Evolutionary conservation across 2,329 filamentous ascomycete genomes (phyloP), one percentile per base, ranked within the genome.

Genomic region (Kalaharituber pfeilii): DNA sequence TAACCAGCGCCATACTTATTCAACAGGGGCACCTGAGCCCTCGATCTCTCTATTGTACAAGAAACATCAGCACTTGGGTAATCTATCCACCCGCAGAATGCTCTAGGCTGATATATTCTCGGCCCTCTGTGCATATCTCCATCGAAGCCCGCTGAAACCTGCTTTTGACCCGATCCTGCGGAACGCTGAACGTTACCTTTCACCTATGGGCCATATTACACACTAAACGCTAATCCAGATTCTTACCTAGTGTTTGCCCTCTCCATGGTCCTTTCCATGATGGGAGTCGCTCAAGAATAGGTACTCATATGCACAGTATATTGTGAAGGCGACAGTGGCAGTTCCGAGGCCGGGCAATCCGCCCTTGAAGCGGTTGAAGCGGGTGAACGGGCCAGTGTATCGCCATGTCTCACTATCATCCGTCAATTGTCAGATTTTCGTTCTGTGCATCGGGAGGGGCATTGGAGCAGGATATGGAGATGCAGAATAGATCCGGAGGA

Each of bases 281-380:
- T 78, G 78, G 59, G 81, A 77, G 59, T 88, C 82, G 66, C 82
- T 76, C 63, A 94, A 68, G 69, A 95, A 94, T 53, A 93, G 71
- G 69, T 91, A 79, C 73, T 98, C 91, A 70, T 86, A 94, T 57
- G 78, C 79, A 69, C 88, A 86, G 73, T 98, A 98, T 60, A 74
- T 81, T 50, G 82, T 80, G 69, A 98, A 98, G 47, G 89, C 88
- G 57, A 91, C 88, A 4, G 84, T 84, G 28, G 87, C 91, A 64
- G 89, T 94, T 60, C 91, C 91, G 64, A 98, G 76, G 58, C 91
- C 91, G 36, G 91, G 91, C 68, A 98, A 86, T 60, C 80, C 75
- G 65, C 77, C 74, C 73, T 82, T 87, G 75, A 95, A 91, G 64
- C 91, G 83, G 73, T 94, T 94, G 72, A 75, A 84, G 64, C 89